phyloP scores from a whole-genome alignment of 1,284 basidiomycete genomes.

The Trichosporon inkin region DNA sequence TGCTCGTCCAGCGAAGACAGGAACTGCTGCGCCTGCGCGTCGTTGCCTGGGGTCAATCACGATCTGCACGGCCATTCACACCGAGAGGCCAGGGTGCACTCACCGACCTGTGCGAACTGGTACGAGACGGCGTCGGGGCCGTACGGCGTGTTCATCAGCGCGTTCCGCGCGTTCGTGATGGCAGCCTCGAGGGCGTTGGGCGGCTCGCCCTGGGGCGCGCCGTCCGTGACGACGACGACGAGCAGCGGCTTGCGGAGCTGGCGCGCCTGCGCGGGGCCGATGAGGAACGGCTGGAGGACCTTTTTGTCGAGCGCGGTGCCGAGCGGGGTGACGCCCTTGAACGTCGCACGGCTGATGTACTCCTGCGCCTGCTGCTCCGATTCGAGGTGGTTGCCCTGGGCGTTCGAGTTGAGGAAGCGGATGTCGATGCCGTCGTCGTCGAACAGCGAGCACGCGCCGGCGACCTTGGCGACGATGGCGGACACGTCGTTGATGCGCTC shows the following conservation, averaged over 20 bases:
- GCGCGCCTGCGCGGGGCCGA: conserved; percentile 48
- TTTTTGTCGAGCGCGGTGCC: conserved; percentile 52
- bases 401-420: conserved; percentile 52
- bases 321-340: conserved; percentile 45
- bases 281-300: conserved; percentile 52
- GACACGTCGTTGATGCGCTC: conserved; percentile 52
- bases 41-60: not conserved
- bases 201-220: conserved; percentile 50
- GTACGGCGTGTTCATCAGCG: conserved; percentile 35
- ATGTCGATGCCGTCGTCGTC: conserved; percentile 53
- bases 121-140: conserved; percentile 19
- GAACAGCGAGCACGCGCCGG: conserved; percentile 50
- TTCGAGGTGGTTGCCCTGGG: conserved; percentile 51
- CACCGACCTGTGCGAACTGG: conserved; percentile 25
- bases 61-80: too few relatives aligned
- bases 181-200: conserved; percentile 25
- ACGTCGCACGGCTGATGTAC: conserved; percentile 31
- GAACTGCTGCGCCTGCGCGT: conserved; percentile 20
- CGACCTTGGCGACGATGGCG: conserved; percentile 49
- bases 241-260: conserved; percentile 52
- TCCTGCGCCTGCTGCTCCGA: conserved; percentile 35
- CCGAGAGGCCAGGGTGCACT: not conserved
- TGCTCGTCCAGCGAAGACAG: conserved; percentile 24
- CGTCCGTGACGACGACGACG: conserved; percentile 51
- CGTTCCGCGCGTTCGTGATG: conserved; percentile 32